Evolutionary conservation across 768 basidiomycete genomes (phyloP).

Genomic region (Boletus coccyginus): DNA sequence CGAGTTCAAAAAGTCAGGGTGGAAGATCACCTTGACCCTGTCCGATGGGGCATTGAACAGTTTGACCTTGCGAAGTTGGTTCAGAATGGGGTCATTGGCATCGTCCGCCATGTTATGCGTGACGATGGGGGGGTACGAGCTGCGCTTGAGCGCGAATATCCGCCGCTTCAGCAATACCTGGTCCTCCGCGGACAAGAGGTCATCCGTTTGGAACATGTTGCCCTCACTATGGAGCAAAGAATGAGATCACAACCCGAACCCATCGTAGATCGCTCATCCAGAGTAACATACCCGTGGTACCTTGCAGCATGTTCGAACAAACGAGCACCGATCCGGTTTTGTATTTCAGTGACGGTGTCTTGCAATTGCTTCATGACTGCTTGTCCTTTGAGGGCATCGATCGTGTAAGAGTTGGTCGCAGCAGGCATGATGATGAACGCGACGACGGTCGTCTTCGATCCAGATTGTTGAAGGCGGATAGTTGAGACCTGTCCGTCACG

Average conservation of each 20-base stretch:
- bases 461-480: conserved; percentile 56
- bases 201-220: conserved; percentile 68
- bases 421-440: conserved; percentile 99
- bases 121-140: conserved; percentile 91
- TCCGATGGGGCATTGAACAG: conserved; percentile 88
- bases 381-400: conserved; percentile 96
- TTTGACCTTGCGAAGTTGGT: conserved; percentile 90
- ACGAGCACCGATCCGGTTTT: conserved; percentile 86
- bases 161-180: conserved; percentile 93
- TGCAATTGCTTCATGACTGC: conserved; percentile 96
- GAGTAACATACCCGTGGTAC: conserved; percentile 73
- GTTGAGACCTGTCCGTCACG: conserved; percentile 46
- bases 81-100: conserved; percentile 86
- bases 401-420: conserved; percentile 91
- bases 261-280: not conserved
- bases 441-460: conserved; percentile 81
- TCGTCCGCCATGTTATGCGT: conserved; percentile 99
- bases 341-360: conserved; percentile 95
- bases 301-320: conserved; percentile 94
- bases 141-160: conserved; percentile 93
- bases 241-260: not conserved
- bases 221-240: conserved; percentile 50
- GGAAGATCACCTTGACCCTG: conserved; percentile 97
- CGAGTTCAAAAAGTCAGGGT: conserved; percentile 96
- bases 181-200: conserved; percentile 87